Evolutionary conservation across 2,329 filamentous ascomycete genomes (phyloP).

Genomic region (Arachnomyces sp.): DNA sequence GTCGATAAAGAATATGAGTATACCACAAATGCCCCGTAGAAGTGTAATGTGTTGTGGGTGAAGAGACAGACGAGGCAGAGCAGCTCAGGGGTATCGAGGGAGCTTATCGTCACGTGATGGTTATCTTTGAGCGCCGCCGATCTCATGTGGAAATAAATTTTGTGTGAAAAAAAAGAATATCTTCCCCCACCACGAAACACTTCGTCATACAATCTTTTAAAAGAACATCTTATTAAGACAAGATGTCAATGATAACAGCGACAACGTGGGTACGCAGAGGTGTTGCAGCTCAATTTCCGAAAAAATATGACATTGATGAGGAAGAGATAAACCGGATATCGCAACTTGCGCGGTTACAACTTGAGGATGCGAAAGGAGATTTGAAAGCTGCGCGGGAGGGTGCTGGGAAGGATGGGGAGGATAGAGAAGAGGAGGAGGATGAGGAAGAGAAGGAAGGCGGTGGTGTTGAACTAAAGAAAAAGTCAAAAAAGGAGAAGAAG

Average conservation of each 20-base stretch:
- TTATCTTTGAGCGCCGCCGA: not conserved
- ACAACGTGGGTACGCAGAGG: conserved; percentile 70
- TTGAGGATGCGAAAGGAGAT: conserved; percentile 88
- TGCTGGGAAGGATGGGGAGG: conserved; percentile 28
- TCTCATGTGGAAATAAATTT: conserved; percentile 4
- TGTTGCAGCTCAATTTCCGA: conserved; percentile 67
- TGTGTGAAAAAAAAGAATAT: conserved; percentile 4
- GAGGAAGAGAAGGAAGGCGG: conserved; percentile 17
- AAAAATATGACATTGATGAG: conserved; percentile 68
- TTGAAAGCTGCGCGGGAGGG: conserved; percentile 61
- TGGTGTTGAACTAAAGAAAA: conserved; percentile 17
- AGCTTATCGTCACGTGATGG: too few species aligned
- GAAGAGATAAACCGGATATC: conserved; percentile 69
- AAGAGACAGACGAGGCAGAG: too few species aligned
- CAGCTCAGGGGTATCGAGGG: too few species aligned
- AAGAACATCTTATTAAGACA: too few species aligned
- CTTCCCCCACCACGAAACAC: not conserved
- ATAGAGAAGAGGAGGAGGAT: conserved; percentile 32
- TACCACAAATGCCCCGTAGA: too few species aligned
- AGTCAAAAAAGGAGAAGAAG: conserved; percentile 15
- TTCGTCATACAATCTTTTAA: not conserved
- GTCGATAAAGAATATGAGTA: too few species aligned
- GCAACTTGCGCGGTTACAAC: conserved; percentile 65
- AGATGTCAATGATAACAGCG: conserved; percentile 65
- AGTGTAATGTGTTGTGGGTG: too few species aligned